A percentile compares a stretch with the other conserved stretches of the same genome.
Evolutionary conservation across 208 protist genomes (phyloP).

Genomic region (Naegleria lovaniensis): DNA sequence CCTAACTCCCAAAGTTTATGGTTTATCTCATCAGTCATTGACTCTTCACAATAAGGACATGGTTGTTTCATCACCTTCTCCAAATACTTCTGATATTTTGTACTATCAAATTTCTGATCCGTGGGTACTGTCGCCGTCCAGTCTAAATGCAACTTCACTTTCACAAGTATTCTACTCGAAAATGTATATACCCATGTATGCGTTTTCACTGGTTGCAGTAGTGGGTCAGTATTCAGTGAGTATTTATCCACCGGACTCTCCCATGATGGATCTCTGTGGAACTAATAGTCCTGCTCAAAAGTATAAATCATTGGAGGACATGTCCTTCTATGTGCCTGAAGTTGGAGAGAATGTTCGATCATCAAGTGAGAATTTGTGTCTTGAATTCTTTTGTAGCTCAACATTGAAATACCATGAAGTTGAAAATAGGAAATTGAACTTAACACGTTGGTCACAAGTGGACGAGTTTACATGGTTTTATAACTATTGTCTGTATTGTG

Average conservation of each 20-base stretch:
- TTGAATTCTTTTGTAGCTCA: not conserved
- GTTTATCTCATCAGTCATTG: too few species aligned
- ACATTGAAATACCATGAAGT: not conserved
- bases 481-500: not conserved
- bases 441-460: not conserved
- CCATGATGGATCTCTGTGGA: not conserved
- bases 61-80: too few species aligned
- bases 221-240: not conserved
- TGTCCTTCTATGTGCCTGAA: not conserved
- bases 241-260: not conserved
- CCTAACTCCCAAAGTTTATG: too few species aligned
- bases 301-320: not conserved
- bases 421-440: not conserved
- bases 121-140: not conserved
- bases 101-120: not conserved
- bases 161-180: not conserved
- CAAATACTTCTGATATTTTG: too few species aligned
- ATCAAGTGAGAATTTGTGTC: not conserved
- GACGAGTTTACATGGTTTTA: not conserved
- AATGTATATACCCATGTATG: not conserved
- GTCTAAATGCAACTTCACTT: not conserved
- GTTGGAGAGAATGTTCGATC: not conserved
- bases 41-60: too few species aligned
- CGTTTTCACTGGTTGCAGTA: not conserved
- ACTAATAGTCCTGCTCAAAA: not conserved